These are phyloP conservation scores for Hypoxylon crocopeplum DNA, from an alignment of 495 filamentous ascomycete genomes.

Conservation along the genomic window DNA sequence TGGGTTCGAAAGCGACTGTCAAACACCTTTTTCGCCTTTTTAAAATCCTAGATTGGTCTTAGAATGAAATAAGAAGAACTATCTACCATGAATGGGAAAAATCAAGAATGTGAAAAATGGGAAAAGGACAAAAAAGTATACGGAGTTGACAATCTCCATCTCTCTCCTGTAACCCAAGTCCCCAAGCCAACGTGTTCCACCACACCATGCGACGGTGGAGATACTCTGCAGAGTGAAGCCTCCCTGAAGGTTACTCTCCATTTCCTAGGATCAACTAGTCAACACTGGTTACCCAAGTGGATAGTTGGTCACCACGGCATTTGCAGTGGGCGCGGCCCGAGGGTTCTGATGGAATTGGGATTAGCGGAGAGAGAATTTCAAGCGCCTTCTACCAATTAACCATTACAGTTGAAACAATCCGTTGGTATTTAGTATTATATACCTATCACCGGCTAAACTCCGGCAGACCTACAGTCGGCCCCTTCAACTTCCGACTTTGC, in stretches of 20 bases:
- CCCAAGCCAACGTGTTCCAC: conserved; percentile 59
- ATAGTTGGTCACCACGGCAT: conserved; percentile 58
- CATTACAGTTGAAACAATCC: conserved; percentile 52
- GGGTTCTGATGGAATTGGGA: conserved; percentile 58
- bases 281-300: conserved; percentile 60
- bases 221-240: conserved; percentile 61
- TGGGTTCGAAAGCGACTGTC: conserved; percentile 16
- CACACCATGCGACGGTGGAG: conserved; percentile 61
- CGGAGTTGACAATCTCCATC: conserved; percentile 56
- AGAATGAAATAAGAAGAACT: too few relatives aligned
- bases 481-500: background rate
- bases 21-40: conserved; percentile 16
- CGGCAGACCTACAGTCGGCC: conserved; percentile 3
- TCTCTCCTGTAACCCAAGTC: conserved; percentile 53
- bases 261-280: conserved; percentile 56
- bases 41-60: background rate
- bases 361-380: conserved; percentile 49
- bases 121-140: conserved; percentile 46
- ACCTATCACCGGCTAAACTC: conserved; percentile 1
- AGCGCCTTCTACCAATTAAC: conserved; percentile 56
- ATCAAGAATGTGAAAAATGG: too few relatives aligned
- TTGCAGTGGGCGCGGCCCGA: conserved; percentile 58
- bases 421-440: conserved; percentile 20
- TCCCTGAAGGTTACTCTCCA: conserved; percentile 58
- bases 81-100: background rate